phyloP scores from a whole-genome alignment of 352 stramenopile genomes.

The Phytophthora parvispora region DNA sequence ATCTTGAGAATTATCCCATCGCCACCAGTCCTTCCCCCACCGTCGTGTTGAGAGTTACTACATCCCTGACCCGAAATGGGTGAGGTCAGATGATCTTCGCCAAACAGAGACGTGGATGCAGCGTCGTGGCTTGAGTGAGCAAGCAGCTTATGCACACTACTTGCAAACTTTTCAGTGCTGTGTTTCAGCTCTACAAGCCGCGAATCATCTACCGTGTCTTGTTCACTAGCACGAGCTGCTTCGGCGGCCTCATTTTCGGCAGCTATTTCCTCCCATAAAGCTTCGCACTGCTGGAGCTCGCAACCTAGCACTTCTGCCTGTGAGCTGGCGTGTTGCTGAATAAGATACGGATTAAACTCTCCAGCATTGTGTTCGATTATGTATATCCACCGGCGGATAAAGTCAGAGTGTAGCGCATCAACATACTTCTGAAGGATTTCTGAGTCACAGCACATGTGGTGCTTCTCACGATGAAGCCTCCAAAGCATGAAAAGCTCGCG shows the following conservation, averaged over 20 bases:
- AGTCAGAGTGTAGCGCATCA: constrained; percentile 44
- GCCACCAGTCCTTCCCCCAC: not conserved
- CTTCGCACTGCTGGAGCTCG: constrained; percentile 63
- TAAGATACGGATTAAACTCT: constrained; percentile 82
- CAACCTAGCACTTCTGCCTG: constrained; percentile 62
- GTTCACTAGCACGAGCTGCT: constrained; percentile 31
- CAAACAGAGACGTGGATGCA: constrained; percentile 4
- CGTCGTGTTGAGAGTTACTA: not conserved
- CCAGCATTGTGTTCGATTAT: constrained; percentile 46
- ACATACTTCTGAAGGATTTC: constrained; percentile 30
- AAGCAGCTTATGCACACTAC: constrained; percentile 84
- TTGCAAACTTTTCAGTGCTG: constrained; percentile 79
- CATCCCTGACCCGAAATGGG: not conserved
- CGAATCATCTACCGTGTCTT: constrained; percentile 46
- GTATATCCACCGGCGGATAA: constrained; percentile 57
- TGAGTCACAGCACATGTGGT: constrained; percentile 53
- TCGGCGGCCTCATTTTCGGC: constrained; percentile 48
- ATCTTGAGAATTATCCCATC: constrained; percentile 72
- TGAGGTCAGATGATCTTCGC: constrained; percentile 3
- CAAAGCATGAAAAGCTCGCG: constrained; percentile 73
- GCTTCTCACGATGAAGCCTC: constrained; percentile 63
- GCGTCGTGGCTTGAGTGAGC: constrained; percentile 32
- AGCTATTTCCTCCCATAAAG: constrained; percentile 65
- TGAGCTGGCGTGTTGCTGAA: constrained; percentile 58
- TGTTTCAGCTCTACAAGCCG: constrained; percentile 72